phyloP scores from a whole-genome alignment of 805 yeast genomes.

The Yarrowia divulgata region DNA sequence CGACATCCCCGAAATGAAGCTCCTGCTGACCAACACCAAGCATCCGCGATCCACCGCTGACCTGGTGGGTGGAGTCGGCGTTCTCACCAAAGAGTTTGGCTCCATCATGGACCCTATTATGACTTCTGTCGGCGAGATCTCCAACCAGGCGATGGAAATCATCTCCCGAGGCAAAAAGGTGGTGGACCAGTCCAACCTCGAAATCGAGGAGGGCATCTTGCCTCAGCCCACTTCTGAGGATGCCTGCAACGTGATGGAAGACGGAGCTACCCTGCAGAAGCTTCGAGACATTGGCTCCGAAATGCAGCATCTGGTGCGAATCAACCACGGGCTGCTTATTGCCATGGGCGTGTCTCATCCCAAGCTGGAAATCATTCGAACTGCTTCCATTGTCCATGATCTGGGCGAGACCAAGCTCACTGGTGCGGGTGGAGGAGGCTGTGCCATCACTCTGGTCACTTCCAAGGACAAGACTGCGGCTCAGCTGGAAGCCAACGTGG shows the following conservation, averaged over 20 bases:
- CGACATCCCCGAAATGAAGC: conserved; percentile 73
- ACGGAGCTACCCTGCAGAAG: conserved; percentile 41
- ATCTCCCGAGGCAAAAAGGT: conserved; percentile 62
- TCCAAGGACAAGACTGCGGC: conserved; percentile 52
- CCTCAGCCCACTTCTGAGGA: conserved; percentile 41
- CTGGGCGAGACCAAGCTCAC: conserved; percentile 93
- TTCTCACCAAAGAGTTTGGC: conserved; percentile 61
- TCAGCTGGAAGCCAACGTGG: conserved; percentile 40
- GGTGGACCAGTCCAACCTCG: conserved; percentile 51
- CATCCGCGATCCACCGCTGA: conserved; percentile 89
- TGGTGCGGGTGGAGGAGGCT: conserved; percentile 99
- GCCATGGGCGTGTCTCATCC: conserved; percentile 94
- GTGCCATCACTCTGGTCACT: conserved; percentile 83
- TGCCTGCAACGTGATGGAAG: conserved; percentile 25
- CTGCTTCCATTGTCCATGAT: conserved; percentile 64
- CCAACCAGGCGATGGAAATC: conserved; percentile 72
- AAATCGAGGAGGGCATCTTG: conserved; percentile 40
- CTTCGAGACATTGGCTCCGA: conserved; percentile 44
- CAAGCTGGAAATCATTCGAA: conserved; percentile 75
- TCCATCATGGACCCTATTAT: conserved; percentile 63
- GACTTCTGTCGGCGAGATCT: conserved; percentile 76
- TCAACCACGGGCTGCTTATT: conserved; percentile 87
- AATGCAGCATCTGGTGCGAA: conserved; percentile 68
- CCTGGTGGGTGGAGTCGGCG: conserved; percentile 78
- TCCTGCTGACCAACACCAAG: conserved; percentile 82